phyloP scores from a whole-genome alignment of 495 filamentous ascomycete genomes.

The Neurospora terricola region DNA sequence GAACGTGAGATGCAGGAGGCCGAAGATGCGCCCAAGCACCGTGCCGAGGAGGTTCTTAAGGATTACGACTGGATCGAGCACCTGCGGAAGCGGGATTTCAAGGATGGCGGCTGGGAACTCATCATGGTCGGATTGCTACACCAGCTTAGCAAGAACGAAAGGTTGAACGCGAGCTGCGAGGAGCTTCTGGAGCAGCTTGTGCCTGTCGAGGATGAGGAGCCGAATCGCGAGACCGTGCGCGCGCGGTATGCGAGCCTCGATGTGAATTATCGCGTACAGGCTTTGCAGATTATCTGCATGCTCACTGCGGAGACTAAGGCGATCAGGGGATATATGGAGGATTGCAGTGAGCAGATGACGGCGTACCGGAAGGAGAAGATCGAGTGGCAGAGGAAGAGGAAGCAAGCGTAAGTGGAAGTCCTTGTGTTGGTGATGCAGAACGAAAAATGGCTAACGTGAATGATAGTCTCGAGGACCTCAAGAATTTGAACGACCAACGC shows the following conservation, averaged over 20 bases:
- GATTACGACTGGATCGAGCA: slow-evolving; percentile 77
- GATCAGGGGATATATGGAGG: slow-evolving; percentile 78
- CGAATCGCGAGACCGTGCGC: slow-evolving; percentile 61
- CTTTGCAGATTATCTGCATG: slow-evolving; percentile 78
- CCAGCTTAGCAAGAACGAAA: slow-evolving; percentile 68
- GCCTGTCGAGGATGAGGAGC: slow-evolving; percentile 55
- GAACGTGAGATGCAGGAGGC: slow-evolving; percentile 30
- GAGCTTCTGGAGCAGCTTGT: slow-evolving; percentile 69
- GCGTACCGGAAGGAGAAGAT: slow-evolving; percentile 90
- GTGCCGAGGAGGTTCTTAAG: slow-evolving; percentile 67
- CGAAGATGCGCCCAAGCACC: slow-evolving; percentile 45
- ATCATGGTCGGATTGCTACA: slow-evolving; percentile 82
- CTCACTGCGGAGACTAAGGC: slow-evolving; percentile 78
- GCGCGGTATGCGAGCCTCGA: slow-evolving; percentile 63
- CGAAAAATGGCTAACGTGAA: slow-evolving; percentile 11
- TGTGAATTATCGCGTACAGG: slow-evolving; percentile 70
- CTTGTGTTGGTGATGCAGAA: neutral
- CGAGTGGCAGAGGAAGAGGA: slow-evolving; percentile 74
- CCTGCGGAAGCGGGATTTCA: slow-evolving; percentile 73
- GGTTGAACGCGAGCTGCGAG: slow-evolving; percentile 62
- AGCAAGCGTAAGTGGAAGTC: slow-evolving; percentile 58
- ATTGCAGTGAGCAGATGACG: slow-evolving; percentile 88
- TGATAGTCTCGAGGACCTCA: slow-evolving; percentile 69
- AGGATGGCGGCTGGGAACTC: slow-evolving; percentile 81
- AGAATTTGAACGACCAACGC: slow-evolving; percentile 70